phyloP scores from a whole-genome alignment of 441 rosid species.

The Mallotus repandus region DNA sequence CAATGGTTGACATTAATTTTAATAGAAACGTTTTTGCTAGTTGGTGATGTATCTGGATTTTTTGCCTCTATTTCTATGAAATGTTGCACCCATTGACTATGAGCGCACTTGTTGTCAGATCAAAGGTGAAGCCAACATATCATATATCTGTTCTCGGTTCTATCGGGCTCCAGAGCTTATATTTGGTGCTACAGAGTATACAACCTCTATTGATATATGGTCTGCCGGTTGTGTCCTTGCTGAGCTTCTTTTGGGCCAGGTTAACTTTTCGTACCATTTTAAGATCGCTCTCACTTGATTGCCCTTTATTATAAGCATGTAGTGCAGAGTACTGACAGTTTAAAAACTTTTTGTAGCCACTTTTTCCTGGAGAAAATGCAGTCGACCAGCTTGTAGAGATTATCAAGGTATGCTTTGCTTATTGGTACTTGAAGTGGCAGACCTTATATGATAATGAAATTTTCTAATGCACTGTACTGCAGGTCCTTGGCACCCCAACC shows the following conservation, averaged over 20 bases:
- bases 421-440: background rate
- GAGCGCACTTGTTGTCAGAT: conserved; percentile 45
- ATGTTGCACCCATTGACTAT: conserved; percentile 20
- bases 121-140: conserved; percentile 87
- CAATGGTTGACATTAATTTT: background rate
- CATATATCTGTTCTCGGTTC: conserved; percentile 95
- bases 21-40: background rate
- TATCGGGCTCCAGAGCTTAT: conserved; percentile 99
- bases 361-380: conserved; percentile 97
- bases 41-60: background rate
- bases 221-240: conserved; percentile 99
- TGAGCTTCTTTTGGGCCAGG: conserved; percentile 98
- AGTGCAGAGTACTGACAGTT: background rate
- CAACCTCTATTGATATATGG: conserved; percentile 98
- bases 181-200: conserved; percentile 98
- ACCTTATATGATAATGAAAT: conserved; percentile 3
- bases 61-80: background rate
- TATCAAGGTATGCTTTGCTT: conserved; percentile 58
- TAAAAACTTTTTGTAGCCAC: conserved; percentile 50
- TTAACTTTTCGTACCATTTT: conserved; percentile 15
- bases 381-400: conserved; percentile 99
- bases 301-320: conserved; percentile 1
- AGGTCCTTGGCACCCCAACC: conserved; percentile 99
- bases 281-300: background rate
- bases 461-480: conserved; percentile 22